These are phyloP conservation scores for Tolypocladium paradoxum DNA, from an alignment of 2,329 filamentous ascomycete genomes.

Conservation along the genomic window DNA sequence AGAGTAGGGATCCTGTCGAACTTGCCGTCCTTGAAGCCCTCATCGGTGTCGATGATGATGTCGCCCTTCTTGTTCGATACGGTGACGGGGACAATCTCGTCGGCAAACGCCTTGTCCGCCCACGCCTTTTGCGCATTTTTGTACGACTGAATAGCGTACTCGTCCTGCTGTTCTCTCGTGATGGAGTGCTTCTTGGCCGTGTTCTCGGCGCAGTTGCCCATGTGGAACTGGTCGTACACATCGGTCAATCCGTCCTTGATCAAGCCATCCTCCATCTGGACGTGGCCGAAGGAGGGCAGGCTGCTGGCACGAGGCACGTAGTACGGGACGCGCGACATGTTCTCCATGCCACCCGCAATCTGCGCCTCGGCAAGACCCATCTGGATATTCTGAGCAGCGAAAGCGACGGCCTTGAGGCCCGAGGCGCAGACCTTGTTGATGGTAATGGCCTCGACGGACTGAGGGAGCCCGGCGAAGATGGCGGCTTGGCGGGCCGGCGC, in stretches of 20 bases:
- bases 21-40: slow-evolving; percentile 81
- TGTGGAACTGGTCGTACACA: slow-evolving; percentile 93
- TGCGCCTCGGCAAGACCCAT: slow-evolving; percentile 81
- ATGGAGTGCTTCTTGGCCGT: slow-evolving; percentile 82
- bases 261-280: slow-evolving; percentile 81
- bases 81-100: slow-evolving; percentile 83
- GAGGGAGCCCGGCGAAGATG: slow-evolving; percentile 76
- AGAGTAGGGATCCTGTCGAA: slow-evolving; percentile 75
- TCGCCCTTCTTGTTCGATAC: slow-evolving; percentile 79
- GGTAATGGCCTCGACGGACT: slow-evolving; percentile 76
- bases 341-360: slow-evolving; percentile 94
- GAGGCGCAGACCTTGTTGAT: slow-evolving; percentile 98
- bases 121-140: slow-evolving; percentile 84
- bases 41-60: slow-evolving; percentile 67
- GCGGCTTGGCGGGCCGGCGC: slow-evolving; percentile 83
- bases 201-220: slow-evolving; percentile 94
- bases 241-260: slow-evolving; percentile 94
- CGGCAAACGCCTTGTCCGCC: slow-evolving; percentile 70
- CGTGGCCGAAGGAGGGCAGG: slow-evolving; percentile 75
- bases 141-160: slow-evolving; percentile 83
- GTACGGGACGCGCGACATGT: slow-evolving; percentile 89
- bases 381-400: slow-evolving; percentile 91
- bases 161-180: slow-evolving; percentile 77
- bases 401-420: slow-evolving; percentile 79
- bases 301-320: slow-evolving; percentile 76